Base-by-base conservation (phyloP, 257 asterid species). In the Leptodermis oblonga region DNA sequence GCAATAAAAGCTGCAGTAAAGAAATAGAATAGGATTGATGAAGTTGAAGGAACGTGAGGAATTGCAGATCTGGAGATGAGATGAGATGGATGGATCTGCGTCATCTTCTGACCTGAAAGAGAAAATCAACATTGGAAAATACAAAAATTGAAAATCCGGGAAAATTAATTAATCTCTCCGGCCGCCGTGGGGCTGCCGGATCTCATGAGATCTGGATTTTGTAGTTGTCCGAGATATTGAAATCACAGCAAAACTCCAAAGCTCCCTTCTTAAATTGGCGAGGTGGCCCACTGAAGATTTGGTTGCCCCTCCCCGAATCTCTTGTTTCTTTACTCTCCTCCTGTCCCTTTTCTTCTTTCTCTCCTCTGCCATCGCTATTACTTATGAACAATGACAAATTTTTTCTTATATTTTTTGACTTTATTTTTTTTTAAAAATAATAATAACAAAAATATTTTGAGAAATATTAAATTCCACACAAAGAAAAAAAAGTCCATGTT, bases 171-270 rank as follows among this genome's bases (percentile, higher is more conserved):
- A n/a, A n/a, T n/a, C n/a, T n/a, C n/a, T n/a, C n/a, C n/a, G n/a
- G n/a, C n/a, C n/a, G n/a, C n/a, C n/a, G n/a, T 52, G 30, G 20
- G 59, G 59, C 30, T n/a, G n/a, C n/a, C 39, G 15, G 23, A 74
- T 74, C 73, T 68, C 65, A n/a, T 74, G 73, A 68, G 78, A 74
- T 74, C 11, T 60, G 70, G 60, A n/a, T n/a, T 74, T 73, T 68
- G 28, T 68, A 68, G 34, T 59, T 42, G 30, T 39, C 69, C 65
- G 73, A 74, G 70, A 73, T 56, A n/a, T 65, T 66, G 68, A 73
- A 67, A 55, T 25, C 69, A 6, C 39, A 4, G 65, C 14, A 68
- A 49, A 68, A 61, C 49, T 74, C 78, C 73, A 74, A 74, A 18
- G 39, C 3, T n/a, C n/a, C 4, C 55, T 56, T 12, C 30, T 48